These are phyloP conservation scores for Boletus reticuloceps DNA, from an alignment of 768 basidiomycete species.

Conservation along the genomic window DNA sequence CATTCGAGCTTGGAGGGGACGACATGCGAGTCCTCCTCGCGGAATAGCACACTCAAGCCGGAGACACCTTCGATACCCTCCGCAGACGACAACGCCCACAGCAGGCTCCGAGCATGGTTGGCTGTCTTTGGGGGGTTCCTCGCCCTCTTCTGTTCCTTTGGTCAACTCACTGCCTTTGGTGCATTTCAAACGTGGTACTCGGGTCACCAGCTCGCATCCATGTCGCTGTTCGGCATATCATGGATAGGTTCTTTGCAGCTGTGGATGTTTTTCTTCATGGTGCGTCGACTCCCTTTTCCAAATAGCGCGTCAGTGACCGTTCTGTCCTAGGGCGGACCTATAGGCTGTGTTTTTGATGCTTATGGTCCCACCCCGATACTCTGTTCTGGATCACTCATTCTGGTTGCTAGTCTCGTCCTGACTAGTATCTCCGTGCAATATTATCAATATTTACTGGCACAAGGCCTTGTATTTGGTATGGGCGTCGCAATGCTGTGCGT, in stretches of 20 bases:
- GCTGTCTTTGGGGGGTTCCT: conserved; percentile 64
- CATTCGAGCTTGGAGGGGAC: conserved; percentile 24
- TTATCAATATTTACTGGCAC: conserved; percentile 60
- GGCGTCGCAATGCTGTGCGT: conserved; percentile 64
- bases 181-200: conserved; percentile 71
- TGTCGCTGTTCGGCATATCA: conserved; percentile 56
- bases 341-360: conserved; percentile 58
- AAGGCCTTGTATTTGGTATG: conserved; percentile 65
- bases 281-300: conserved; percentile 30
- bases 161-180: conserved; percentile 70
- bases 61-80: conserved; percentile 13
- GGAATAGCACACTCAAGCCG: conserved; percentile 23
- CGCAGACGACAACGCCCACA: not conserved
- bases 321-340: conserved; percentile 51
- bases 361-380: conserved; percentile 59
- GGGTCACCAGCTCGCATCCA: conserved; percentile 50
- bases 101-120: conserved; percentile 37
- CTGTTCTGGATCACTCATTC: conserved; percentile 47
- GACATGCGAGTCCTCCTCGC: conserved; percentile 17
- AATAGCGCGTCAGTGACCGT: not conserved
- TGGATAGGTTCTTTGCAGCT: conserved; percentile 73
- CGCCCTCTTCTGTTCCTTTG: conserved; percentile 67
- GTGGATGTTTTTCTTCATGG: conserved; percentile 68
- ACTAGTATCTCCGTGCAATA: conserved; percentile 57
- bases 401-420: conserved; percentile 52